Evolutionary conservation across 2,329 filamentous ascomycete species (phyloP).

Genomic region (Elsinoe perseae): DNA sequence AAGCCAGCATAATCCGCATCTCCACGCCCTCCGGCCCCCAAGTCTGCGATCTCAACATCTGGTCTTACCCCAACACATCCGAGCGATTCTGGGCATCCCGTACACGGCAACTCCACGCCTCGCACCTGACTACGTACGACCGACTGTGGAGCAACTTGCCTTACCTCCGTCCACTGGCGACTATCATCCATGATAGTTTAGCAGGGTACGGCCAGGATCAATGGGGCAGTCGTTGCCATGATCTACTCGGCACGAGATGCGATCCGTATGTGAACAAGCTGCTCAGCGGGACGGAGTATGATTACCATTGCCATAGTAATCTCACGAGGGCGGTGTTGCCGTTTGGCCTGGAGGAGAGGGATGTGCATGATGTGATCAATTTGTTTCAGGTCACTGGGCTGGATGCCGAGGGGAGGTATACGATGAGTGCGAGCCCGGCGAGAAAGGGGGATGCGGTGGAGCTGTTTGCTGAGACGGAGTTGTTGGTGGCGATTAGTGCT

Average conservation of each 20-base stretch:
- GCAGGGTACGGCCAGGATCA: slow-evolving; percentile 33
- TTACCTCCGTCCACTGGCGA: slow-evolving; percentile 66
- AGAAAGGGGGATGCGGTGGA: slow-evolving; percentile 55
- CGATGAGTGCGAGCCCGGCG: slow-evolving; percentile 60
- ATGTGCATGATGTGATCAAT: slow-evolving; percentile 75
- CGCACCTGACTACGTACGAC: slow-evolving; percentile 64
- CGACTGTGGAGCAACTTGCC: slow-evolving; percentile 71
- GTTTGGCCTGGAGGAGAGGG: slow-evolving; percentile 45
- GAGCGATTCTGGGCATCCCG: slow-evolving; percentile 77
- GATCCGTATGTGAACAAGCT: slow-evolving; percentile 77
- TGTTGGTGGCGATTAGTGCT: slow-evolving; percentile 58
- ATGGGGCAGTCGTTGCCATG: slow-evolving; percentile 62
- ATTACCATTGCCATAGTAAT: slow-evolving; percentile 81
- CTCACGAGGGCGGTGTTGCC: slow-evolving; percentile 64
- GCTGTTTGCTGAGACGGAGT: slow-evolving; percentile 72
- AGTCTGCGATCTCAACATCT: slow-evolving; percentile 77
- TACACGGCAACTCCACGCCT: slow-evolving; percentile 69
- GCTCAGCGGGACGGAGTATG: slow-evolving; percentile 61
- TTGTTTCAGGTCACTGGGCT: slow-evolving; percentile 78
- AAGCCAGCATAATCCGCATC: slow-evolving; percentile 62
- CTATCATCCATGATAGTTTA: slow-evolving; percentile 60
- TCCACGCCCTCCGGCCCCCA: slow-evolving; percentile 71
- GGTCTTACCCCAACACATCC: slow-evolving; percentile 66
- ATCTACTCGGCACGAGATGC: slow-evolving; percentile 73
- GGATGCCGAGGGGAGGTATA: slow-evolving; percentile 64